Percentiles rank a stretch among this genome's conserved stretches.
Evolutionary conservation across 352 stramenopile species (phyloP).

Genomic region (Phytopythium boreale): DNA sequence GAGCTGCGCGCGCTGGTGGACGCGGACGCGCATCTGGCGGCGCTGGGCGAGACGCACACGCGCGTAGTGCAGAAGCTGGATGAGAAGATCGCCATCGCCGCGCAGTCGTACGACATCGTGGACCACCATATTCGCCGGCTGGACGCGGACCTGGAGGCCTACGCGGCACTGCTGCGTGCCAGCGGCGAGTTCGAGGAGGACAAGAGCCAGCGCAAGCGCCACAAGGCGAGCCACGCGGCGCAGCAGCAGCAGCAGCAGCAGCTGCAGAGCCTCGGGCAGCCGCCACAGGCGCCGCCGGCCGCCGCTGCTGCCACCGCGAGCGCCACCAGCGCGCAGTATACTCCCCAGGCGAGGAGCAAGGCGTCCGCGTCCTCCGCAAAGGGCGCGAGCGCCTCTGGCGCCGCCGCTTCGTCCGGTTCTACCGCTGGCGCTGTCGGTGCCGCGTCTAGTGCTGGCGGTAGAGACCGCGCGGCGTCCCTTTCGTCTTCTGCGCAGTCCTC

Average conservation of each 20-base stretch:
- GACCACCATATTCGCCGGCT: conserved; percentile 84
- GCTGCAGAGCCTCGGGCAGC: not conserved
- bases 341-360: conserved; percentile 4
- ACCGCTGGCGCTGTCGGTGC: conserved; percentile 6
- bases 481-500: conserved; percentile 16
- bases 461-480: conserved; percentile 16
- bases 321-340: not conserved
- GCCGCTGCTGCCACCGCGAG: not conserved
- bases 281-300: not conserved
- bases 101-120: conserved; percentile 84
- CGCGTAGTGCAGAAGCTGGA: conserved; percentile 83
- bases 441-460: conserved; percentile 6
- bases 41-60: conserved; percentile 55
- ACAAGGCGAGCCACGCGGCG: conserved; percentile 24
- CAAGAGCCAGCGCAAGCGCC: conserved; percentile 47
- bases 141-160: conserved; percentile 75
- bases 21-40: conserved; percentile 39
- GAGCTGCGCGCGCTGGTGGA: conserved; percentile 70
- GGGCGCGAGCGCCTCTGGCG: conserved; percentile 9
- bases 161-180: conserved; percentile 61
- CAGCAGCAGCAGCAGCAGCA: not conserved
- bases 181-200: conserved; percentile 84
- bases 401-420: conserved; percentile 14
- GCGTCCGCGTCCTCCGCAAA: not conserved
- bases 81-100: conserved; percentile 86